Base-by-base conservation (phyloP, 2,329 filamentous ascomycete species). In the Epichloe bromicola region DNA sequence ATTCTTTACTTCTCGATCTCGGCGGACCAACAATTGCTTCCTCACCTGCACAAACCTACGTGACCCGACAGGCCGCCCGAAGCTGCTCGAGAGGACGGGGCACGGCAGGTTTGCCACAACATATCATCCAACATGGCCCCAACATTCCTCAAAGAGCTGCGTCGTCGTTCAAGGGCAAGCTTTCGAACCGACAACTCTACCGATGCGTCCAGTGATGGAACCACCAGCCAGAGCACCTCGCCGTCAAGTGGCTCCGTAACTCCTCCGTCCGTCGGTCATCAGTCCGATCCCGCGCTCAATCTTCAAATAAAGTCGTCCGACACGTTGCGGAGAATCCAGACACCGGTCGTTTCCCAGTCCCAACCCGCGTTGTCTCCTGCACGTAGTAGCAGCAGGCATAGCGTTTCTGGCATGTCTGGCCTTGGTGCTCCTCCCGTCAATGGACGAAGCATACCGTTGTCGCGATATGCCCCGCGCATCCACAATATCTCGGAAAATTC, bases 391-490 rank as follows among this genome's bases (percentile, higher is more conserved):
- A 84, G 79, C 63, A 75, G 83, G 58, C 72, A 78, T 59, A 87
- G 83, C 61, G 77, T 85, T 26, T 75, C 75, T 34, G 79, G 79
- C 54, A 81, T 82, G 76, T 70, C 77, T 33, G 80, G 81, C 33
- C 62, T 83, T 46, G 79, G 78, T 17, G 73, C 78, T 23, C 75
- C 78, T 26, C 68, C 73, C 23, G 64, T 72, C 30, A 75, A 73
- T 58, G 76, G 77, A 54, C 78, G 76, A 61, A 75, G 71, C 55
- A 69, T 78, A 55, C 79, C 84, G 7, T 77, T 82, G 17, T 95
- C 89, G 50, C 81, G 84, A 42, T 91, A 87, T 68, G 86, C 88
- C 33, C 90, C 91, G 23, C 80, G 81, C 59, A 79, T 96, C 39
- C 71, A 83, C 42, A 95, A 90, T 36, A 74, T 95, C 39, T 74